A percentile compares a stretch with the other conserved stretches of the same genome.
Evolutionary conservation across 495 filamentous ascomycete genomes (phyloP).

Genomic region (Neurospora sp.): DNA sequence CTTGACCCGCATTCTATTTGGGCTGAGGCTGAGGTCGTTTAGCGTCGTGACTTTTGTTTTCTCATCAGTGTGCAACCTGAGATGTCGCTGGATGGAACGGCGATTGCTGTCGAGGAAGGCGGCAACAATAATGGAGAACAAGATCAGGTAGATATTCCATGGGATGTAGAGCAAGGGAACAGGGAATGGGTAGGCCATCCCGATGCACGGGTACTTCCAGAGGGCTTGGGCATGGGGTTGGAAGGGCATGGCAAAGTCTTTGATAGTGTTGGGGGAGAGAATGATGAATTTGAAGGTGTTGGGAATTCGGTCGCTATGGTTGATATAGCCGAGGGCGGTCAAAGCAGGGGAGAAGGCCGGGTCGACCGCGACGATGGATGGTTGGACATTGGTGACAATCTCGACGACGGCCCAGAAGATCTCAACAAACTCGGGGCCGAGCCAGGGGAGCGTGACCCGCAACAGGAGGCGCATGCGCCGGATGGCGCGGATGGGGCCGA

Average conservation of each 20-base stretch:
- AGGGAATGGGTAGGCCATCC: conserved; percentile 9
- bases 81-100: conserved; percentile 5
- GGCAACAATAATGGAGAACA: conserved; percentile 10
- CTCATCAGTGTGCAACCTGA: background rate
- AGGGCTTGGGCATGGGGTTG: conserved; percentile 27
- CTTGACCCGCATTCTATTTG: background rate
- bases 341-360: conserved; percentile 40
- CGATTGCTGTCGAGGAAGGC: conserved; percentile 11
- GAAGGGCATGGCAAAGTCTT: conserved; percentile 22
- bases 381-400: conserved; percentile 31
- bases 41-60: conserved; percentile 12
- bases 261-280: conserved; percentile 34
- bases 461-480: conserved; percentile 18
- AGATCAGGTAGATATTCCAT: conserved; percentile 13
- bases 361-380: conserved; percentile 38
- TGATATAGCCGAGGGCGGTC: conserved; percentile 33
- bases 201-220: conserved; percentile 26
- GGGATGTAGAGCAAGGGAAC: conserved; percentile 7
- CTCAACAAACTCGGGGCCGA: conserved; percentile 37
- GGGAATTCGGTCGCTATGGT: background rate
- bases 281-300: conserved; percentile 21
- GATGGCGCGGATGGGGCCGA: conserved; percentile 22
- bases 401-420: conserved; percentile 35
- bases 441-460: conserved; percentile 28
- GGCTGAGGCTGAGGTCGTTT: conserved; percentile 8